phyloP scores from a whole-genome alignment of 495 filamentous ascomycete species.

The Podospora sp. region DNA sequence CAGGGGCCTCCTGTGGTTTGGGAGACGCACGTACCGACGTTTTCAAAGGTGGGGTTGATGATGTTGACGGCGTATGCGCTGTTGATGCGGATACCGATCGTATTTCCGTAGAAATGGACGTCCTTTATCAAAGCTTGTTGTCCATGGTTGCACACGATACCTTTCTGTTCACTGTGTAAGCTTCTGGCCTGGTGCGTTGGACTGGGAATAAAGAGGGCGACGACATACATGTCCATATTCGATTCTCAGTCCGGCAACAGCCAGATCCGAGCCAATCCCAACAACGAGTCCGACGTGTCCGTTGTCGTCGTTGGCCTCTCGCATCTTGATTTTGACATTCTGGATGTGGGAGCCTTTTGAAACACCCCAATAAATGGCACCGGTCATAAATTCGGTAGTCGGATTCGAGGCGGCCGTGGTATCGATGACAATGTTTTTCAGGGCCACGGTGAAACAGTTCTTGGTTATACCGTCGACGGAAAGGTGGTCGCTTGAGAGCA shows the following conservation, averaged over 20 bases:
- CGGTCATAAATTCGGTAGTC: slow-evolving; percentile 46
- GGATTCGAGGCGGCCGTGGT: slow-evolving; percentile 55
- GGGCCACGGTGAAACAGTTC: slow-evolving; percentile 60
- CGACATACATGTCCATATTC: slow-evolving; percentile 37
- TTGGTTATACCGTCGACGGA: slow-evolving; percentile 31
- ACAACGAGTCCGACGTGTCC: slow-evolving; percentile 68
- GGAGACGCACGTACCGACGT: slow-evolving; percentile 58
- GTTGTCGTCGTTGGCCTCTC: slow-evolving; percentile 42
- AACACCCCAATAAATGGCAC: slow-evolving; percentile 75
- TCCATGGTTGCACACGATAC: slow-evolving; percentile 61
- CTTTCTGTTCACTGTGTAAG: slow-evolving; percentile 32
- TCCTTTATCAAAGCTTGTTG: slow-evolving; percentile 75
- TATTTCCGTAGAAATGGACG: slow-evolving; percentile 59
- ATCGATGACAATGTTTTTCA: slow-evolving; percentile 72
- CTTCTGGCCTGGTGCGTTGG: too few relatives aligned
- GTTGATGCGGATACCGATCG: slow-evolving; percentile 63
- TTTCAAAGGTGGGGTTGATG: slow-evolving; percentile 51
- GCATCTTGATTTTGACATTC: slow-evolving; percentile 70
- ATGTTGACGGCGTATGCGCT: slow-evolving; percentile 60
- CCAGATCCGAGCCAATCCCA: slow-evolving; percentile 52
- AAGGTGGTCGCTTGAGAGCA: slow-evolving; percentile 51
- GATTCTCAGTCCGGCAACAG: slow-evolving; percentile 40
- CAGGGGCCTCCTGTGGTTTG: slow-evolving; percentile 50
- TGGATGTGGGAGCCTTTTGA: slow-evolving; percentile 67
- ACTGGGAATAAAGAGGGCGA: background rate